Percentiles rank a stretch among this genome's conserved stretches.
These are phyloP conservation scores for Neurospora tetraspora DNA, from an alignment of 495 filamentous ascomycete genomes.

Conservation along the genomic window DNA sequence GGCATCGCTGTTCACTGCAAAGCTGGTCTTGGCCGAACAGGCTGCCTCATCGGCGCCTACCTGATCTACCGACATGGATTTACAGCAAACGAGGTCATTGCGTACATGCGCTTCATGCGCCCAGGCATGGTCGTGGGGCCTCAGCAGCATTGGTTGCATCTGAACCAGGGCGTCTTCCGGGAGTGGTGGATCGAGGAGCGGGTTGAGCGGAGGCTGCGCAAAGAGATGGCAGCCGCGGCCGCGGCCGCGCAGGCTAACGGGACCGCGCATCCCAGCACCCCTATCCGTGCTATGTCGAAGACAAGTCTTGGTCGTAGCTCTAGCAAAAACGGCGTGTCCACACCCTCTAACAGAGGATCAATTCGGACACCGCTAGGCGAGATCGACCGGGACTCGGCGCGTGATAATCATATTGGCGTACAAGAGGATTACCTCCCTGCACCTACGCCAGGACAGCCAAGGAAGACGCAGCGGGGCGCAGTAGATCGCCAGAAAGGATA, in stretches of 20 bases:
- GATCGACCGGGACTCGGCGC: constrained; percentile 66
- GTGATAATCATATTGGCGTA: constrained; percentile 37
- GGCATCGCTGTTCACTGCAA: constrained; percentile 98
- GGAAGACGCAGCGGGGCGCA: constrained; percentile 57
- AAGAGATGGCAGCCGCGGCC: constrained; percentile 43
- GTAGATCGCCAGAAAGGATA: constrained; percentile 45
- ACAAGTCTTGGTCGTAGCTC: constrained; percentile 28
- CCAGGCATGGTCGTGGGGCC: constrained; percentile 98
- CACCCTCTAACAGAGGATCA: constrained; percentile 70
- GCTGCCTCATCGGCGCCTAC: constrained; percentile 91
- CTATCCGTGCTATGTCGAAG: constrained; percentile 66
- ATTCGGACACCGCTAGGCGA: constrained; percentile 81
- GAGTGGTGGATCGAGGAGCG: constrained; percentile 97
- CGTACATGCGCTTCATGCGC: constrained; percentile 99
- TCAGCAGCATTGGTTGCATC: constrained; percentile 98
- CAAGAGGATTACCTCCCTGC: constrained; percentile 82
- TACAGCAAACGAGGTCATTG: constrained; percentile 95
- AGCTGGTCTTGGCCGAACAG: constrained; percentile 91
- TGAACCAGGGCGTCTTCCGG: constrained; percentile 92
- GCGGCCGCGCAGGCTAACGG: constrained; percentile 22
- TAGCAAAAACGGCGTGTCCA: constrained; percentile 50
- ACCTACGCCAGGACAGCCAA: constrained; percentile 89
- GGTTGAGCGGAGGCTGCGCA: constrained; percentile 48
- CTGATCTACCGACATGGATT: constrained; percentile 98
- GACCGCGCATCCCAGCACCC: constrained; percentile 50